phyloP scores from a whole-genome alignment of 306 rosid species.

The Vachellia collinsii region DNA sequence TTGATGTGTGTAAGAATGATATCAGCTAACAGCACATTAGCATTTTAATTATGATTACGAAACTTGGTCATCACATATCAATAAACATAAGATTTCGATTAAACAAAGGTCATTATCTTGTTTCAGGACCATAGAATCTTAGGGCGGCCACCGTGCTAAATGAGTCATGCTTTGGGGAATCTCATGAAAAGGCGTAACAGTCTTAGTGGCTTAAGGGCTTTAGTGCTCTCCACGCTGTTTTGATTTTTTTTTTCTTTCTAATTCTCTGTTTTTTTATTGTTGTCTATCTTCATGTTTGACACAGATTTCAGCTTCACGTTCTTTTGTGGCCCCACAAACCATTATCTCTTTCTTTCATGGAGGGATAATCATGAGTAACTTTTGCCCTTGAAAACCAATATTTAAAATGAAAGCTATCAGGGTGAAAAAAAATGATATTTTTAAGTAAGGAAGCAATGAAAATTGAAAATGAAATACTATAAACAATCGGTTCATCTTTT shows the following conservation, averaged over 20 bases:
- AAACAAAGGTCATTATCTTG: constrained; percentile 49
- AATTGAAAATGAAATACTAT: constrained; percentile 46
- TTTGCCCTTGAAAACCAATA: constrained; percentile 48
- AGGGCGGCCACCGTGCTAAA: constrained; percentile 70
- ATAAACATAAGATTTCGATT: neutral
- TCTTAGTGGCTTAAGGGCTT: constrained; percentile 51
- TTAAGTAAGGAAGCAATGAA: constrained; percentile 40
- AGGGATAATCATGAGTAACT: constrained; percentile 42
- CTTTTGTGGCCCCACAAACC: constrained; percentile 49
- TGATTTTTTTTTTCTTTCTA: no score
- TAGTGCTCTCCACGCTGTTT: constrained; percentile 72
- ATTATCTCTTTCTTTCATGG: constrained; percentile 41
- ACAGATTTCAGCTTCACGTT: constrained; percentile 33
- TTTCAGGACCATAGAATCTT: constrained; percentile 61
- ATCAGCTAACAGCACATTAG: constrained; percentile 43
- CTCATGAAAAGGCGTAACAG: constrained; percentile 60
- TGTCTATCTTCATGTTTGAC: constrained; percentile 39
- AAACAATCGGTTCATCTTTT: constrained; percentile 64
- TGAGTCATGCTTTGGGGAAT: constrained; percentile 61
- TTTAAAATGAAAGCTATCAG: neutral
- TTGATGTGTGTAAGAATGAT: constrained; percentile 46
- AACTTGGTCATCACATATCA: constrained; percentile 1
- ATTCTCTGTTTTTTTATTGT: neutral
- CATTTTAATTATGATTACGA: constrained; percentile 8
- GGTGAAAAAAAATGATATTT: neutral